phyloP scores from a whole-genome alignment of 345 rosid species.

The Crucihimalaya himalaica region DNA sequence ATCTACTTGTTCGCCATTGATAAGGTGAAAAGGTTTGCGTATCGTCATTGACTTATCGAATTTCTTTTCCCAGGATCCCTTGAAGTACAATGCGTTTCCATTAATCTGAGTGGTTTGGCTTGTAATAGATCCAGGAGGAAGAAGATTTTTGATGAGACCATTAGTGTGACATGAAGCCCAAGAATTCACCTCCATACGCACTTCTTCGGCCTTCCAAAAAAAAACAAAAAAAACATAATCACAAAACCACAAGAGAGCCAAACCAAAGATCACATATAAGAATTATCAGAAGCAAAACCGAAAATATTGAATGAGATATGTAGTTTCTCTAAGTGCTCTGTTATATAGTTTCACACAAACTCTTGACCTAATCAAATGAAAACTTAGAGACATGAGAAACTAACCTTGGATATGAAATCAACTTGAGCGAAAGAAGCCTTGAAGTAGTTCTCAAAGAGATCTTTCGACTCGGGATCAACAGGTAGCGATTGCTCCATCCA shows the following conservation, averaged over 20 bases:
- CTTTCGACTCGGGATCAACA: background rate
- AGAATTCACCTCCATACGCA: background rate
- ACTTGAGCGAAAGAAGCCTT: constrained; percentile 10
- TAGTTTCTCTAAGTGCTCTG: background rate
- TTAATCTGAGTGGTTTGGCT: background rate
- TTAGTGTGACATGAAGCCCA: background rate
- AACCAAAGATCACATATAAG: background rate
- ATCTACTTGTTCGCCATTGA: background rate
- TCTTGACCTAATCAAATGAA: background rate
- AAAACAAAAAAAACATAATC: background rate
- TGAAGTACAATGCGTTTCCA: background rate
- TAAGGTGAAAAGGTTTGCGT: background rate
- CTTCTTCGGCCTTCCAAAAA: background rate
- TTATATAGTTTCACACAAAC: background rate
- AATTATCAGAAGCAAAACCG: too few species aligned
- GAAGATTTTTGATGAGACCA: background rate
- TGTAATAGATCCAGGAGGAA: background rate
- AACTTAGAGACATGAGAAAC: background rate
- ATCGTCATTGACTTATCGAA: background rate
- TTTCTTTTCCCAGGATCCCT: background rate
- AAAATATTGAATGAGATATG: background rate
- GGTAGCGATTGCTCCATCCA: constrained; percentile 26
- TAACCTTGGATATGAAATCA: constrained; percentile 26
- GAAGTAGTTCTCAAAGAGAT: constrained; percentile 13
- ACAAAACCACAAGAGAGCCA: background rate